Percentiles rank a stretch among this genome's conserved stretches.
These are phyloP conservation scores for Silybum marianum DNA, from an alignment of 129 eudicot species.

Conservation along the genomic window DNA sequence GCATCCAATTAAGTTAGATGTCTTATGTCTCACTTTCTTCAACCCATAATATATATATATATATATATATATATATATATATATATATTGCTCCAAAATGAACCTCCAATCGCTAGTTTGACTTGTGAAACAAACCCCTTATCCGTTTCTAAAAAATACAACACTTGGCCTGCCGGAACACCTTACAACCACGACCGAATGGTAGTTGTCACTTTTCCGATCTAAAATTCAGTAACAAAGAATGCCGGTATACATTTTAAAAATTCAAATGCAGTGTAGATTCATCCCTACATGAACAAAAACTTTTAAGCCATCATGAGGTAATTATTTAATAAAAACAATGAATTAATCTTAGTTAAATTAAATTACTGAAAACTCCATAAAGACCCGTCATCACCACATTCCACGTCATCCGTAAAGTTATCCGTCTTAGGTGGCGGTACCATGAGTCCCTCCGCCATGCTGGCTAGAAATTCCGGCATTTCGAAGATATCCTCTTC, in stretches of 20 bases:
- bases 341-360: no score
- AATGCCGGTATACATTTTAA: not conserved
- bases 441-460: slow-evolving; percentile 63
- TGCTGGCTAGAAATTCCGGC: slow-evolving; percentile 40
- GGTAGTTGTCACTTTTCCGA: not conserved
- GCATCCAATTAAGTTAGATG: not conserved
- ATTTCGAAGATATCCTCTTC: slow-evolving; percentile 48
- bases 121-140: no score
- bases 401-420: no score
- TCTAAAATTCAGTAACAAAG: not conserved
- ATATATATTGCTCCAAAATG: no score
- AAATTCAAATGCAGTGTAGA: not conserved
- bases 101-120: no score
- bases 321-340: no score
- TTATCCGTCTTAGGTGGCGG: slow-evolving; percentile 23
- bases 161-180: not conserved
- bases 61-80: no score
- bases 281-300: no score
- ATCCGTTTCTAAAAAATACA: not conserved
- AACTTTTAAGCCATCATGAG: no score
- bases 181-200: not conserved
- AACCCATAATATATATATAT: not conserved
- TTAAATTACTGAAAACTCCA: no score
- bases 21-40: not conserved
- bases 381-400: no score